Evolutionary conservation across 164 flowering plant genomes (phyloP).

Genomic region (Liquidambar formosana): DNA sequence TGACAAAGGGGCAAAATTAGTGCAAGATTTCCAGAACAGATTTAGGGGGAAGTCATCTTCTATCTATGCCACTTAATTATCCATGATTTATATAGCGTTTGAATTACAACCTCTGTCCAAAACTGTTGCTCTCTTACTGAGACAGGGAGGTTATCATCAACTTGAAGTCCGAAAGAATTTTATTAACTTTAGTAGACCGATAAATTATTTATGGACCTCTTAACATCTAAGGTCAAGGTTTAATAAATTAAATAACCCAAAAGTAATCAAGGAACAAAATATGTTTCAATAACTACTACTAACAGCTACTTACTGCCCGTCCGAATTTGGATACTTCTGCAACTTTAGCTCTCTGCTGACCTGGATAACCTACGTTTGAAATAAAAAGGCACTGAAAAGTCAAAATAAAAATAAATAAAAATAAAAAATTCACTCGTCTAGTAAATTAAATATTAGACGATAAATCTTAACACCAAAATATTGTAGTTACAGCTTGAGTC

Average conservation of each 20-base stretch:
- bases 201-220: not conserved
- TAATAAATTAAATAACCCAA: not conserved
- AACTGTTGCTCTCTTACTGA: no score
- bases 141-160: no score
- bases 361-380: constrained; percentile 30
- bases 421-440: not conserved
- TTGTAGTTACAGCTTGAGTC: not conserved
- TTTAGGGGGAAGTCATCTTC: no score
- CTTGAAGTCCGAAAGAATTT: no score
- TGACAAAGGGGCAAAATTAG: no score
- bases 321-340: constrained; percentile 70
- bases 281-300: constrained; percentile 11
- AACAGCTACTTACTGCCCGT: constrained; percentile 54
- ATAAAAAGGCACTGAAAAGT: not conserved
- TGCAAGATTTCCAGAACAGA: no score
- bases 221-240: not conserved
- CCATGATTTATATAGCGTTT: no score
- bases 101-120: no score
- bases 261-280: not conserved
- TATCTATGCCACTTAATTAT: no score
- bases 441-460: not conserved
- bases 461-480: not conserved
- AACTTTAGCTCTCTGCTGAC: constrained; percentile 63
- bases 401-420: no score
- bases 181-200: not conserved